Evolutionary conservation across 768 basidiomycete species (phyloP).

Genomic region (Psilocybe cubensis): DNA sequence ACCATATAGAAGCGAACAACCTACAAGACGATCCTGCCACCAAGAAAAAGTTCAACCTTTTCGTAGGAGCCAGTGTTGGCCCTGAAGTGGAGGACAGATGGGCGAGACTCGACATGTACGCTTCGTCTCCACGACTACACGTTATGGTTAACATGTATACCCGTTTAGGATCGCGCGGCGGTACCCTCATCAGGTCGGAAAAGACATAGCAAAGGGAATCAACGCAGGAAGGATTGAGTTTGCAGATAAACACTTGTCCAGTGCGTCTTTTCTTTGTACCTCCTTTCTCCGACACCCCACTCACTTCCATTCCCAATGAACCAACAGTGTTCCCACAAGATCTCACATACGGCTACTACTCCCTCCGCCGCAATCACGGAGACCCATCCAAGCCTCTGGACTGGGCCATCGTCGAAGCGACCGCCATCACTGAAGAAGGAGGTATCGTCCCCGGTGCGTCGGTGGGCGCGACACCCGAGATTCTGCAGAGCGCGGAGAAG

Average conservation of each 20-base stretch:
- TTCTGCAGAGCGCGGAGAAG: conserved; percentile 49
- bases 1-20: conserved; percentile 45
- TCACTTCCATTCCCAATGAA: too few relatives aligned
- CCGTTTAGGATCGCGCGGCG: conserved; percentile 30
- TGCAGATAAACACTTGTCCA: conserved; percentile 52
- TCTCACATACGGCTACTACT: conserved; percentile 51
- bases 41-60: conserved; percentile 50
- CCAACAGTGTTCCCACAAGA: conserved; percentile 53
- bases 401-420: conserved; percentile 56
- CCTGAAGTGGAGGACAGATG: conserved; percentile 55
- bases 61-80: conserved; percentile 50
- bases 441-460: conserved; percentile 51
- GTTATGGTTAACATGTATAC: not conserved
- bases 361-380: conserved; percentile 44
- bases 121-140: not conserved
- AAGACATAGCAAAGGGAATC: conserved; percentile 50
- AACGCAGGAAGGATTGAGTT: conserved; percentile 51
- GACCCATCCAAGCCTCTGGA: conserved; percentile 47
- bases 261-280: conserved; percentile 25
- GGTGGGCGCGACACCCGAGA: conserved; percentile 51
- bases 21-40: conserved; percentile 45
- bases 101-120: conserved; percentile 50
- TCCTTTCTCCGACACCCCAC: not conserved
- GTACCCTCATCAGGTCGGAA: conserved; percentile 55
- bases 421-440: conserved; percentile 51